Evolutionary conservation across 2,329 filamentous ascomycete species (phyloP), one percentile per base, ranked within the genome.

Genomic region (Colletotrichum brevisporum): DNA sequence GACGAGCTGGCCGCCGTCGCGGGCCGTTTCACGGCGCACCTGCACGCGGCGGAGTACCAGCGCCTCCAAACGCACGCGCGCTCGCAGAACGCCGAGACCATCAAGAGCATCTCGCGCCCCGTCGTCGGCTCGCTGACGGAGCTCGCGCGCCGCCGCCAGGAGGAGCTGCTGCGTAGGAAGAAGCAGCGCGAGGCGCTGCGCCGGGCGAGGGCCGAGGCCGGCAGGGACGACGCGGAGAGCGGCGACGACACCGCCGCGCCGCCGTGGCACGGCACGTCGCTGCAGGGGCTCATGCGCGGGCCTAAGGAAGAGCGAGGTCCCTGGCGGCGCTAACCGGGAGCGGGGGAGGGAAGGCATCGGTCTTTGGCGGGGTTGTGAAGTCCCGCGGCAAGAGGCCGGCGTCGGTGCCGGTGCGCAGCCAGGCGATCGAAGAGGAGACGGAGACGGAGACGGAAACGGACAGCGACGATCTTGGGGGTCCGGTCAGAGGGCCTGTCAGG

Each of bases 11-110:
- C 91, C 21, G 81, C 86, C 16, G 88, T 90, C 0, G 93, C 93
- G 0, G 87, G 89, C 60, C 81, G 84, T 3, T 95, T 93, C 78
- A 95, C 93, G 0, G 86, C 87, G 5, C 92, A 94, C 77, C 85
- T 95, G 2, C 92, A 95, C 76, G 88, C 90, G n/a, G 91, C 90
- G 16, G 92, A 94, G 78, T 95, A 95, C 76, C 84, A 89, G 67
- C 87, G 90, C 4, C 85, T 93, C 52, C 92, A 91, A 77, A 80
- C 82, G 41, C 80, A 83, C 43, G 88, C 89, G 4, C 86, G 83
- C 71, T 76, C 82, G 10, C 84, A 86, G 57, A 90, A 90, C 71
- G 85, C 85, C 1, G 83, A 83, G 21, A 79, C 82, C 10, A 87
- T 89, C 68, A 79, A 76, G 21, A 79, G 82, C 66, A 86, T 89